These are phyloP conservation scores for Inga oerstediana DNA, from an alignment of 306 rosid genomes.

Conservation along the genomic window DNA sequence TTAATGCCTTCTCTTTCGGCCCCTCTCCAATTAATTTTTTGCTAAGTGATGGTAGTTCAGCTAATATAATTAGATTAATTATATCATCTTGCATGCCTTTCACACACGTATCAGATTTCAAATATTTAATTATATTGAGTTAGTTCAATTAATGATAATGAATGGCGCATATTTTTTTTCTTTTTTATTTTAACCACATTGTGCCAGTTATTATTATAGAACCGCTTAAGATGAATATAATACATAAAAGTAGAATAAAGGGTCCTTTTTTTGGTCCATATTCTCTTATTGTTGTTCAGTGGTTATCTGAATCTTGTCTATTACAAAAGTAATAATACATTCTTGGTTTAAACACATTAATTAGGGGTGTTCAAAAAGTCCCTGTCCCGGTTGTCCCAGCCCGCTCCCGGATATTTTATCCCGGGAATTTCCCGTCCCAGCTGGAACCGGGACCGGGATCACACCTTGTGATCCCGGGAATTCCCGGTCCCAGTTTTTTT, in stretches of 20 bases:
- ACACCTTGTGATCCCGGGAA: too few species aligned
- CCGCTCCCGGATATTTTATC: too few species aligned
- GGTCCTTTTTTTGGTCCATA: neutral
- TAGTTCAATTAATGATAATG: neutral
- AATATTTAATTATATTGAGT: neutral
- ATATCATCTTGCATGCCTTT: slow-evolving; percentile 28
- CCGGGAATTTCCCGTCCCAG: too few species aligned
- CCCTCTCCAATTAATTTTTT: slow-evolving; percentile 29
- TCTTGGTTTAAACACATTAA: neutral
- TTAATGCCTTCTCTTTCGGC: neutral
- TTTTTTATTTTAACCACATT: neutral
- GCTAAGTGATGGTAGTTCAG: slow-evolving; percentile 43
- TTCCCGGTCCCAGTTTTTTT: too few species aligned
- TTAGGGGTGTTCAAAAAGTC: too few species aligned
- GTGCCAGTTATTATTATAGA: neutral
- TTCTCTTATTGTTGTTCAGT: neutral
- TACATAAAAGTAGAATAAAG: neutral
- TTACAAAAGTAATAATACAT: neutral
- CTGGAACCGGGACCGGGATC: too few species aligned
- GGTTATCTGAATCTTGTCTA: neutral
- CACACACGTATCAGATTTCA: neutral
- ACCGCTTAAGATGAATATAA: neutral
- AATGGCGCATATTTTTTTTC: neutral
- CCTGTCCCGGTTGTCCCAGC: too few species aligned
- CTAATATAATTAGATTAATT: slow-evolving; percentile 42